Conservation (phyloP, 441 rosid genomes). For the Gossypium gossypioides region DNA sequence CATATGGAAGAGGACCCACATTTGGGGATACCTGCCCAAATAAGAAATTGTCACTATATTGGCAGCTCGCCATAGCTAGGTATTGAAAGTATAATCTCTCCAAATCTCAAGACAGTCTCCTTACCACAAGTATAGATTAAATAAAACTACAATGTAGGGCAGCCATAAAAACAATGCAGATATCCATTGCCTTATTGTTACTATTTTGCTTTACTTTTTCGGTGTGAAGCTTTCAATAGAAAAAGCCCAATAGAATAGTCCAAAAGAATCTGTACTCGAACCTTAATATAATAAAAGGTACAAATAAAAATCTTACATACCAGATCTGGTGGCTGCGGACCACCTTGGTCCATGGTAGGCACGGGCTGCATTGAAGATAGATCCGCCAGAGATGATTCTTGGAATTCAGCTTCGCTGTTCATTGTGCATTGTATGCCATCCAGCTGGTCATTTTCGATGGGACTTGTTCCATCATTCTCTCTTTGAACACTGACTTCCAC, state of each 20-base stretch:
- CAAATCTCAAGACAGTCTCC: background rate
- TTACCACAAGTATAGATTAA: background rate
- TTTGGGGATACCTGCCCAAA: conserved; percentile 29
- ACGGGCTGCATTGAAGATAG: conserved; percentile 20
- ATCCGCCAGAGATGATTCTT: conserved; percentile 11
- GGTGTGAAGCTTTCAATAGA: background rate
- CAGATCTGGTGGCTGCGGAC: conserved; percentile 24
- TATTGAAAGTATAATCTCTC: background rate
- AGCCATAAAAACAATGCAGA: conserved; percentile 2
- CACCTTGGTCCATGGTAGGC: conserved; percentile 18
- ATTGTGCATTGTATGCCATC: conserved; percentile 17
- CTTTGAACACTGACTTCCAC: conserved; percentile 1
- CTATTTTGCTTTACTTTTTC: background rate
- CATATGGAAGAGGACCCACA: conserved; percentile 22
- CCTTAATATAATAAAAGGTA: background rate
- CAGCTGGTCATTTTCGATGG: conserved; percentile 18
- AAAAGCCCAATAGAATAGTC: background rate
- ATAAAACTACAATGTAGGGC: background rate
- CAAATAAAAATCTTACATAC: conserved; percentile 13
- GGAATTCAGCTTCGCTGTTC: conserved; percentile 15
- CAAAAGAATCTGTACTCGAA: background rate
- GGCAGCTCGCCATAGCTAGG: background rate
- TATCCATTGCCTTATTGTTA: background rate
- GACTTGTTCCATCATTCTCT: conserved; percentile 17
- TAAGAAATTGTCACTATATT: conserved; percentile 4